A percentile compares a stretch with the other conserved stretches of the same genome.
These are phyloP conservation scores for Conoideocrella luteorostrata DNA, from an alignment of 2,329 filamentous ascomycete genomes.

Conservation along the genomic window DNA sequence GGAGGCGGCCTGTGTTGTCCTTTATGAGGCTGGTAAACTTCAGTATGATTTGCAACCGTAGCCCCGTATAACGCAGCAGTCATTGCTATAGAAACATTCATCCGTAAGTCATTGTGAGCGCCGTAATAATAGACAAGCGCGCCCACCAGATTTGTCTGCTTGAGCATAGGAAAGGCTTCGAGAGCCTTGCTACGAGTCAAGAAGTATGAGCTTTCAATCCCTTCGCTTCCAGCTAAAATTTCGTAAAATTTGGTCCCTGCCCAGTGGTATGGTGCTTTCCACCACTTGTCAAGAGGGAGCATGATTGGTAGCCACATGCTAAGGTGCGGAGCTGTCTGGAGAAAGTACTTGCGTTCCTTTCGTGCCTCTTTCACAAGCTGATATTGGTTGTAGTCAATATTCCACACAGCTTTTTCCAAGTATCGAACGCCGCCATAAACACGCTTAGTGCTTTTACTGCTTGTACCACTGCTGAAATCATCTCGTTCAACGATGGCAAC, in stretches of 20 bases:
- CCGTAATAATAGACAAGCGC: slow-evolving; percentile 83
- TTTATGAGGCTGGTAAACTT: slow-evolving; percentile 71
- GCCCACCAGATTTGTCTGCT: slow-evolving; percentile 65
- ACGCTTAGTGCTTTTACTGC: slow-evolving; percentile 81
- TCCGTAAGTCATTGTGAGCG: slow-evolving; percentile 80
- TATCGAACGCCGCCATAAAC: slow-evolving; percentile 82
- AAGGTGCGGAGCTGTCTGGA: slow-evolving; percentile 77
- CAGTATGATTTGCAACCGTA: slow-evolving; percentile 74
- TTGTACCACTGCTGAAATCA: slow-evolving; percentile 76
- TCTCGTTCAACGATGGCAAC: slow-evolving; percentile 78
- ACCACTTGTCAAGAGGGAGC: slow-evolving; percentile 76
- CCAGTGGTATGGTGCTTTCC: slow-evolving; percentile 75
- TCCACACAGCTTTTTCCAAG: slow-evolving; percentile 80
- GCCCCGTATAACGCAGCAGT: slow-evolving; percentile 75
- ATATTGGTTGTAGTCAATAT: slow-evolving; percentile 78
- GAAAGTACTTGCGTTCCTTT: slow-evolving; percentile 74
- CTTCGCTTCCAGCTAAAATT: slow-evolving; percentile 74
- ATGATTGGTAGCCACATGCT: slow-evolving; percentile 78
- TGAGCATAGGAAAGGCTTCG: slow-evolving; percentile 72
- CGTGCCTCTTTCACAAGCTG: slow-evolving; percentile 74
- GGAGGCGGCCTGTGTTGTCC: slow-evolving; percentile 61
- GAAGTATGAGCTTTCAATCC: slow-evolving; percentile 79
- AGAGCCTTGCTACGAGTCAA: slow-evolving; percentile 70
- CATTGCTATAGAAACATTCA: slow-evolving; percentile 79
- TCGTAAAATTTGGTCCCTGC: slow-evolving; percentile 71